Evolutionary conservation across 2,329 filamentous ascomycete species (phyloP).

Genomic region (Pseudogymnoascus sp.): DNA sequence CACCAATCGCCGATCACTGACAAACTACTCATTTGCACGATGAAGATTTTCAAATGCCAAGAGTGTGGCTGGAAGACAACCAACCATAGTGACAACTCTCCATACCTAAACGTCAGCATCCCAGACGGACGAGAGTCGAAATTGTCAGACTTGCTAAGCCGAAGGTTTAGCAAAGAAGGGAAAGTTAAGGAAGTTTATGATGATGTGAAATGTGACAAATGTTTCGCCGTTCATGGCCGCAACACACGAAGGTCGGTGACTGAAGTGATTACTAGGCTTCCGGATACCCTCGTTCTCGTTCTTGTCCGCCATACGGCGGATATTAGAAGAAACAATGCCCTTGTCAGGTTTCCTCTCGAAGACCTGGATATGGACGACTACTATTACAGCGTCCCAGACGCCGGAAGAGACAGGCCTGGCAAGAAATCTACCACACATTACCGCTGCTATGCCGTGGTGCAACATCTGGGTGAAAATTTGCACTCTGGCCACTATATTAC

Average conservation of each 20-base stretch:
- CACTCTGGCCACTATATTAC: constrained; percentile 21
- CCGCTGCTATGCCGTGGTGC: constrained; percentile 75
- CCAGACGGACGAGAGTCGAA: neutral
- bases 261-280: constrained; percentile 10
- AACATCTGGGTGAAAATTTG: constrained; percentile 18
- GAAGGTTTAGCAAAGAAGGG: neutral
- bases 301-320: constrained; percentile 50
- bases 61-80: constrained; percentile 50
- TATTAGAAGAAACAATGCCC: constrained; percentile 58
- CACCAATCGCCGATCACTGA: neutral
- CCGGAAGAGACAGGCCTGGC: constrained; percentile 20
- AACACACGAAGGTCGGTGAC: constrained; percentile 17
- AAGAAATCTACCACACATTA: constrained; percentile 40
- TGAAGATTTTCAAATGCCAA: constrained; percentile 6
- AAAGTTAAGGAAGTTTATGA: constrained; percentile 1
- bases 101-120: constrained; percentile 32
- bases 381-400: constrained; percentile 40
- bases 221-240: constrained; percentile 6
- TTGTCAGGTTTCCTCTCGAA: constrained; percentile 68
- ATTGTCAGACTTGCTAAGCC: neutral
- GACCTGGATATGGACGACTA: constrained; percentile 48
- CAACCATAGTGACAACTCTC: constrained; percentile 53
- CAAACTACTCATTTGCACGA: neutral
- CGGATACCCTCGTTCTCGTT: constrained; percentile 41
- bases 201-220: constrained; percentile 33